Evolutionary conservation across 352 stramenopile genomes (phyloP), one percentile per base, ranked within the genome.

Genomic region (Phytophthora quininea): DNA sequence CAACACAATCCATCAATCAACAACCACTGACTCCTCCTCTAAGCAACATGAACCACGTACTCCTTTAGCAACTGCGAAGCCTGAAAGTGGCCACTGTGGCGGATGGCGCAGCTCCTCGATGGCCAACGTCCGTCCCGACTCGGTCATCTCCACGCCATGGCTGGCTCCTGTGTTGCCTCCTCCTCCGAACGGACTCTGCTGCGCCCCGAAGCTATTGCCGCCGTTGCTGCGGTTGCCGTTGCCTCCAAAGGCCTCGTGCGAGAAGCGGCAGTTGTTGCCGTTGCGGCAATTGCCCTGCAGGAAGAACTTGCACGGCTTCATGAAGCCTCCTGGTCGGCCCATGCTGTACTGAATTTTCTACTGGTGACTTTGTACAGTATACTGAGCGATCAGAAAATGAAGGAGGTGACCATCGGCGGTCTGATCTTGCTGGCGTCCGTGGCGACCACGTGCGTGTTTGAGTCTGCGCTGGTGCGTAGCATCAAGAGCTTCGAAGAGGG

Each of bases 231-330:
- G 54, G 54, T 50, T 64, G 38, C 52, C 47, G 50, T 59, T 64
- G 49, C 62, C 48, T 47, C 64, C 56, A 42, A 55, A 57, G 1
- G 73, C 47, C 3, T 77, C 76, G 63, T 92, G 84, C 11, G 76
- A 80, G 68, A 91, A 92, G 62, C 79, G 82, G 69, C 84, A 92
- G 62, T 69, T 79, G 67, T 65, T 76, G 68, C 84, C 84, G 56
- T 91, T 91, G 74, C 82, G 82, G 71, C 84, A 92, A 11, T 61
- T 88, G 62, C 84, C 84, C 66, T 89, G 80, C 30, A 73, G 55
- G 69, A 88, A 92, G 71, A 91, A 92, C 70, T 82, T 84, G 77
- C 84, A 92, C 42, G 72, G 80, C 70, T 71, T 66, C 60, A 32
- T 14, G 43, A 63, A 69, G 45, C 62, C 57, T 10, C 62, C 52